Percentiles rank a stretch among this genome's conserved stretches.
phyloP scores from a whole-genome alignment of 1,284 basidiomycete species.

The Lignosus rhinocerotis region DNA sequence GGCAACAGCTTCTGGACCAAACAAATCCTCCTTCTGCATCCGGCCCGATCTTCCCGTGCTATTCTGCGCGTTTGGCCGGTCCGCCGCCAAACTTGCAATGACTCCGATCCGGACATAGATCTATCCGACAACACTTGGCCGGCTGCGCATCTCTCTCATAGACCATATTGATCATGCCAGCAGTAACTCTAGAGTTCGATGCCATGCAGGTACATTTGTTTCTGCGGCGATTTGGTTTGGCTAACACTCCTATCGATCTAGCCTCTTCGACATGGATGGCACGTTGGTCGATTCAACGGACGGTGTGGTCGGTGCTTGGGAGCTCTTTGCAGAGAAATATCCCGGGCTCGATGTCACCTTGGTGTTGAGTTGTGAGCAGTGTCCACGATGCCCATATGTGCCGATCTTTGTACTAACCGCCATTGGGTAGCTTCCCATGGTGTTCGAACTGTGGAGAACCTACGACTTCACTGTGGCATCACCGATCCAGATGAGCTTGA shows the following conservation, averaged over 20 bases:
- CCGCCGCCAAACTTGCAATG: neutral
- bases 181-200: conserved; percentile 50
- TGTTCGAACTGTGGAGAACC: conserved; percentile 78
- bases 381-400: neutral
- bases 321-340: conserved; percentile 62
- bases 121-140: neutral
- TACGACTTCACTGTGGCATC: conserved; percentile 70
- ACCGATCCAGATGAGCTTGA: conserved; percentile 67
- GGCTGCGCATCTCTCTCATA: neutral
- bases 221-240: neutral
- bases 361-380: conserved; percentile 58
- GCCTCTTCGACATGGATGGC: conserved; percentile 80
- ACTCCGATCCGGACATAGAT: neutral
- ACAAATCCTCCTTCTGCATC: neutral
- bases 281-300: conserved; percentile 75
- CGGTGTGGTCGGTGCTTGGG: conserved; percentile 77
- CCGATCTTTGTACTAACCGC: conserved; percentile 1
- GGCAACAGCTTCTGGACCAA: conserved; percentile 15
- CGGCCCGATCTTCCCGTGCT: neutral
- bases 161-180: conserved; percentile 40
- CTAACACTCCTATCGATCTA: conserved; percentile 26
- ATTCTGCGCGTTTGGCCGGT: neutral
- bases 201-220: conserved; percentile 47
- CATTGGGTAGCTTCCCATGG: conserved; percentile 57
- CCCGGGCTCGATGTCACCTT: conserved; percentile 59